A percentile compares a stretch with the other conserved stretches of the same genome.
phyloP scores from a whole-genome alignment of 768 basidiomycete genomes.

The Pleurotus sapidus region DNA sequence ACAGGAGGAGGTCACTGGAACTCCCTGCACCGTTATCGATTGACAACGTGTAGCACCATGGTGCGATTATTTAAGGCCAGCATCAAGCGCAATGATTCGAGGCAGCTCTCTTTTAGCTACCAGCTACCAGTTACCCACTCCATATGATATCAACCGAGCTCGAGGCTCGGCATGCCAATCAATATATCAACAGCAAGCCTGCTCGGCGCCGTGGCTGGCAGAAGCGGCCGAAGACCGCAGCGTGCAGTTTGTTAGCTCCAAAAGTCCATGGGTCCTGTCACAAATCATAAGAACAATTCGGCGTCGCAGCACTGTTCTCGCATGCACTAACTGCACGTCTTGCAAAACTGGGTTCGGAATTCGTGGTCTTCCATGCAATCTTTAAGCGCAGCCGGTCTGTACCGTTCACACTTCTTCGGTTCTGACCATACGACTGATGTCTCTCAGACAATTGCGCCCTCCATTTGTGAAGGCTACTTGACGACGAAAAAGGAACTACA shows the following conservation, averaged over 20 bases:
- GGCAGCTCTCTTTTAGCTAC: not conserved
- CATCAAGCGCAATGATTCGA: not conserved
- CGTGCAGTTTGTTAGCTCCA: not conserved
- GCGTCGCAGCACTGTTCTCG: constrained; percentile 7
- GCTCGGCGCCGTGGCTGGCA: constrained; percentile 2
- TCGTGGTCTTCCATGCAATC: constrained; percentile 1
- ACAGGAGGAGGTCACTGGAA: too few relatives aligned
- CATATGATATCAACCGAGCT: constrained; percentile 4
- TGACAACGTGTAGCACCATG: not conserved
- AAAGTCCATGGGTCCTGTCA: constrained; percentile 8
- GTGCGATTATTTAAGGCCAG: not conserved
- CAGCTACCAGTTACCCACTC: not conserved
- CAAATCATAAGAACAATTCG: constrained; percentile 1
- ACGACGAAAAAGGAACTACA: not conserved
- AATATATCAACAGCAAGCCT: not conserved
- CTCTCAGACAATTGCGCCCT: not conserved
- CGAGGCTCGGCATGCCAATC: too few relatives aligned
- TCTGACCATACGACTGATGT: not conserved
- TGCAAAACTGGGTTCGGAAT: not conserved
- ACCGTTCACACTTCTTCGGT: not conserved
- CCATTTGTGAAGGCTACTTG: not conserved
- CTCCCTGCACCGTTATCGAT: constrained; percentile 4
- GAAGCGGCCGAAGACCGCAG: constrained; percentile 2
- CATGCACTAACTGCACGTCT: not conserved
- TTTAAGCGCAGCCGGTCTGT: not conserved